Evolutionary conservation across 768 basidiomycete genomes (phyloP).

Genomic region (Clavaria fumosa): DNA sequence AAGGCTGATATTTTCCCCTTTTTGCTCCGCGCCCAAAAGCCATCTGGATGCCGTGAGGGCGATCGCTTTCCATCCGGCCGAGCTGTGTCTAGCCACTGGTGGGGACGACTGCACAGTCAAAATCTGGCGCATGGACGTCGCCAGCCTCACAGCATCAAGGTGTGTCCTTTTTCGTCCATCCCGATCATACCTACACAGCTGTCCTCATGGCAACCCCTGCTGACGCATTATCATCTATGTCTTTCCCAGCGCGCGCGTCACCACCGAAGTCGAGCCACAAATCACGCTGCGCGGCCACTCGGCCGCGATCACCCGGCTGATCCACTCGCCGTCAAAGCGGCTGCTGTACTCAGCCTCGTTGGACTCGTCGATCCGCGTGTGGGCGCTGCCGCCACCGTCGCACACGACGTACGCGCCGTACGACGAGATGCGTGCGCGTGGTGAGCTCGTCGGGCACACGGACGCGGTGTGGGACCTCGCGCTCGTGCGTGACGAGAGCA

Average conservation of each 20-base stretch:
- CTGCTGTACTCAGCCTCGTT: constrained; percentile 84
- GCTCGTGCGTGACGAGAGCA: constrained; percentile 66
- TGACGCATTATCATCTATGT: constrained; percentile 10
- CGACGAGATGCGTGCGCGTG: constrained; percentile 62
- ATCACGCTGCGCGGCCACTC: constrained; percentile 90
- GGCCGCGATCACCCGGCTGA: constrained; percentile 74
- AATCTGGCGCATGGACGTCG: constrained; percentile 82
- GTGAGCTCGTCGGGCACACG: constrained; percentile 80
- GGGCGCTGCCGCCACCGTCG: constrained; percentile 60
- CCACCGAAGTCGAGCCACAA: constrained; percentile 85
- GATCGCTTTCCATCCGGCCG: constrained; percentile 77
- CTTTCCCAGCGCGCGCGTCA: constrained; percentile 46
- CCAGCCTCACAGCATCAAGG: constrained; percentile 60
- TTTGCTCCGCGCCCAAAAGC: constrained; percentile 24
- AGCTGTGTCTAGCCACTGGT: constrained; percentile 77
- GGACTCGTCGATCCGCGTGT: constrained; percentile 86
- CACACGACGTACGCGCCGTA: constrained; percentile 89
- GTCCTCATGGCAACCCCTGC: constrained; percentile 10
- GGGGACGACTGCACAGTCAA: constrained; percentile 95
- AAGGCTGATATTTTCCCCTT: constrained; percentile 5
- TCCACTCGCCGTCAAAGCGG: constrained; percentile 61
- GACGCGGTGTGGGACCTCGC: constrained; percentile 96
- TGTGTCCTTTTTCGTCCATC: constrained; percentile 40
- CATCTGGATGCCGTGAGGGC: constrained; percentile 90
- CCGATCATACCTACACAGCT: constrained; percentile 5